Percentiles rank a stretch among this genome's conserved stretches.
Conservation (phyloP, 164 flowering plant species). For the Nymphaea colorata region DNA sequence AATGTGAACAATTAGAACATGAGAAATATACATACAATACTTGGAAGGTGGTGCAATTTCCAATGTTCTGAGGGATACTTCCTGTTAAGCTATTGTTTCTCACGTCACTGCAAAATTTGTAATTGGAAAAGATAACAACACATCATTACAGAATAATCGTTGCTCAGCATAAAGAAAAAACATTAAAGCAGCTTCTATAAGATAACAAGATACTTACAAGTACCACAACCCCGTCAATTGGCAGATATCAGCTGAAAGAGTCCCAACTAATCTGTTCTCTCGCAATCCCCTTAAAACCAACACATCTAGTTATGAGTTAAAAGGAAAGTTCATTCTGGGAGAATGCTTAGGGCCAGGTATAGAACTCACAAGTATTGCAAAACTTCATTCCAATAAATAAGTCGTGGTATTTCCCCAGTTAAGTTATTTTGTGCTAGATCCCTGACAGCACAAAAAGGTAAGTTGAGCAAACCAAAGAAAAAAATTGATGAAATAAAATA, state of each 20-base stretch:
- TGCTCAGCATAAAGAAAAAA: not conserved
- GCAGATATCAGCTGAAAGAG: slow-evolving; percentile 88
- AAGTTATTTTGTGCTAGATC: slow-evolving; percentile 82
- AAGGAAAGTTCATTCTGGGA: too few relatives aligned
- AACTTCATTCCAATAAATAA: slow-evolving; percentile 95
- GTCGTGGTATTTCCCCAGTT: slow-evolving; percentile 90
- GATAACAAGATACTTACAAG: slow-evolving; percentile 51
- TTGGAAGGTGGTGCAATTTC: slow-evolving; percentile 94
- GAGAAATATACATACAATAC: slow-evolving; percentile 65
- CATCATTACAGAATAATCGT: not conserved
- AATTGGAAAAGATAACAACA: not conserved
- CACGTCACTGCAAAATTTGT: slow-evolving; percentile 55
- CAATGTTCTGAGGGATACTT: slow-evolving; percentile 67
- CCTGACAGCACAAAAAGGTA: slow-evolving; percentile 20
- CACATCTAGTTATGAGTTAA: too few relatives aligned
- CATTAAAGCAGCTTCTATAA: not conserved
- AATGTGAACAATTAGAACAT: not conserved
- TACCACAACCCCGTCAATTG: slow-evolving; percentile 95
- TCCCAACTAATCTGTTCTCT: slow-evolving; percentile 73
- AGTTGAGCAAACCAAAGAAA: too few relatives aligned
- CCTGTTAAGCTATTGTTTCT: slow-evolving; percentile 93
- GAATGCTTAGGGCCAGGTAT: too few relatives aligned
- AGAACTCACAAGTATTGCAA: slow-evolving; percentile 31
- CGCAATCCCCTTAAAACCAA: slow-evolving; percentile 55
- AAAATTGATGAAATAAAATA: not conserved